These are phyloP conservation scores for Leishmania lainsoni DNA, from an alignment of 208 protist species.

Conservation along the genomic window DNA sequence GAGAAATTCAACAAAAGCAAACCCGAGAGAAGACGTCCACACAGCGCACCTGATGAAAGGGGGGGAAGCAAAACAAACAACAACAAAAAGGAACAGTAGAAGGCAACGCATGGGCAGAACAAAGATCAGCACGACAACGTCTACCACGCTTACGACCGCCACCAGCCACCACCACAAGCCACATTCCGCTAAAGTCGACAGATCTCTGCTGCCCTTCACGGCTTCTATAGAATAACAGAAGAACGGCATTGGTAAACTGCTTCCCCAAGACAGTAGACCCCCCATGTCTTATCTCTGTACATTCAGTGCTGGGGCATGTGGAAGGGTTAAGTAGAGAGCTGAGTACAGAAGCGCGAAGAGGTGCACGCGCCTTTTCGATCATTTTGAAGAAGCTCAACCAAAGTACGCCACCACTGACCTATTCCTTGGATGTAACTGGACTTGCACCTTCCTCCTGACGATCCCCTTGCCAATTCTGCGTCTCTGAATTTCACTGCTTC, in stretches of 20 bases:
- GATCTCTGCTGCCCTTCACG: neutral
- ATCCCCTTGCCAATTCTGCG: neutral
- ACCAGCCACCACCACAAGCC: neutral
- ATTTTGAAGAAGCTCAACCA: neutral
- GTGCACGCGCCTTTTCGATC: neutral
- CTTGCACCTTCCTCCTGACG: neutral
- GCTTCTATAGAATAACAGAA: too few relatives aligned
- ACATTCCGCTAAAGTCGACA: neutral
- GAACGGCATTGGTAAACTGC: neutral
- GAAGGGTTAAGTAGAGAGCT: neutral
- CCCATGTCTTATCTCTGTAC: neutral
- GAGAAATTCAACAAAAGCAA: neutral
- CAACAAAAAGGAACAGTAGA: neutral
- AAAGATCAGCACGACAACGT: neutral
- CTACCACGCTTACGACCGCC: neutral
- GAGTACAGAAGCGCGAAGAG: neutral
- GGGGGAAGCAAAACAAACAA: neutral
- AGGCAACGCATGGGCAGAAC: neutral
- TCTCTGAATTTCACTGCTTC: neutral
- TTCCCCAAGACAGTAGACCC: conserved; percentile 7
- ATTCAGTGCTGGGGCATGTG: neutral
- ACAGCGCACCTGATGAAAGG: neutral
- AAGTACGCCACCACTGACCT: neutral
- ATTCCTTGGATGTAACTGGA: too few relatives aligned
- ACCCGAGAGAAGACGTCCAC: neutral